Evolutionary conservation across 345 rosid species (phyloP), one percentile per base, ranked within the genome.

Genomic region (Lepidium sativum): DNA sequence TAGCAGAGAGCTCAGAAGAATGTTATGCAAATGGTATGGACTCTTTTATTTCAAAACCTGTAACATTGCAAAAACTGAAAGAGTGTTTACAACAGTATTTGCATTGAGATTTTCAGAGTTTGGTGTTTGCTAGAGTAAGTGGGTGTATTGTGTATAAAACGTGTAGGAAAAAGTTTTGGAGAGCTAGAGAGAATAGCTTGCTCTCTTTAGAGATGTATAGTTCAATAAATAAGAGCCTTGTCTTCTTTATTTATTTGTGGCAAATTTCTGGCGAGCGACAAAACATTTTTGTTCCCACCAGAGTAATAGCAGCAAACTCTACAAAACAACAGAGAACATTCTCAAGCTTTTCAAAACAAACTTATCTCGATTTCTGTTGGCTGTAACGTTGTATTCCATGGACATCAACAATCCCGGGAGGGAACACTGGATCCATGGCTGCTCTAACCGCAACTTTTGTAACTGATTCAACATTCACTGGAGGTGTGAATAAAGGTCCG

Each of bases 11-110:
- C 70, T 86, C 88, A 58, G 96, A 87, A 8, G 96, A 94, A 70
- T 94, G 99, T 74, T 92, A 45, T 43, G 86, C 86, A 45, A 92
- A 87, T 44, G 98, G 98, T 42, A 92, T 92, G 72, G 72, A 72
- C 60, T 92, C 98, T 0, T 92, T 89, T 65, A 87, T 86, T 54
- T 89, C 98, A 8, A 89, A 92, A 72, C 98, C 98, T 15, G 84
- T 87, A 60, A 89, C 97, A 9, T 84, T 83, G 71, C 89, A 83
- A 60, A 92, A 89, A 63, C 75, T 89, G 32, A 86, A 75, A 74
- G 86, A 80, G 65, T 92, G 97, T 68, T 76, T 92, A 5, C 84
- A 81, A 53, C 79, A 84, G 67, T 82, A 84, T 72, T 64, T 82
- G 57, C 67, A 78, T 17, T 82, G 81, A 81, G 15, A 41, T 39